Evolutionary conservation across 345 rosid genomes (phyloP), one percentile per base, ranked within the genome.

Genomic region (Gossypium thurberi): DNA sequence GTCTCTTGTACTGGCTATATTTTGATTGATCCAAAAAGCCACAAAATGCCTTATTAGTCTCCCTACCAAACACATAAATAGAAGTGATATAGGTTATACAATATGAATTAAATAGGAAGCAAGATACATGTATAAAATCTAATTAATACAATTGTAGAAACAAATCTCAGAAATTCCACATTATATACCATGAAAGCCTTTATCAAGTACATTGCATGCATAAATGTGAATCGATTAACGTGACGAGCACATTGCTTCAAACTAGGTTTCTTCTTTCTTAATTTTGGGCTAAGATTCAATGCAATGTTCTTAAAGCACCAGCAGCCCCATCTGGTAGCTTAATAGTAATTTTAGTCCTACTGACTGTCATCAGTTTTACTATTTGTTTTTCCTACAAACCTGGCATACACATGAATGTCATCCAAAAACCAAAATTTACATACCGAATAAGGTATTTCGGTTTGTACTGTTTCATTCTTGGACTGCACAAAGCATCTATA

Each of bases 21-120:
- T 83, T 88, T 65, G 85, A 82, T 75, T 75, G 85, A 76, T 83
- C 82, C 78, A 68, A 74, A 83, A 92, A 92, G 73, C 99, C 99
- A 82, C 98, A 92, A 69, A 90, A 84, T 56, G 99, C 98, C 81
- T 95, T 95, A 62, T 89, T 92, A 56, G 78, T 80, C 81, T 95
- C 99, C 91, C 98, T 92, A 84, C 23, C 56, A 68, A 76, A 79
- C 80, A n/a, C 77, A 76, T 78, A 75, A 74, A 67, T 42, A 60
- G 53, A 58, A 75, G 42, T 3, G 47, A 61, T 25, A 48, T 70
- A 20, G 14, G 51, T 56, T 23, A 64, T 0, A 48, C 47, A 25
- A 51, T 28, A 14, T 3, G 20, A 13, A 9, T 37, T 52, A 65
- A 9, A 71, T 9, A 17, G 70, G 20, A 70, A 43, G 21, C 12